Evolutionary conservation across 2,329 filamentous ascomycete genomes (phyloP).

Genomic region (Aureobasidium sp.): DNA sequence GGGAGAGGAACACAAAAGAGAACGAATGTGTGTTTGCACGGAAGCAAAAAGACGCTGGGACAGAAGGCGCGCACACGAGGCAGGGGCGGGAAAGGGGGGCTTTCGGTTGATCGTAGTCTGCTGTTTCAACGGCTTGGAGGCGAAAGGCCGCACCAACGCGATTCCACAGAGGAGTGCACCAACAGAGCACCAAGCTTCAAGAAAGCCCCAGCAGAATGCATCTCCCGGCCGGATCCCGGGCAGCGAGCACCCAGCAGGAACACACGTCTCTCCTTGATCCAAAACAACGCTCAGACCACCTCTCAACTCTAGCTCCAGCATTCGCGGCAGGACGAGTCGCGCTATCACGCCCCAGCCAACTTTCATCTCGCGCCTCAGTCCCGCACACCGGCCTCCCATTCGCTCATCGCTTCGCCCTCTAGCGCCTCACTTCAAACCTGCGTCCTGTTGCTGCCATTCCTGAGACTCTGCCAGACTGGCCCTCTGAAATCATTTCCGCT

Average conservation of each 20-base stretch:
- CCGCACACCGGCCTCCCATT: neutral
- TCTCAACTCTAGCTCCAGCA: neutral
- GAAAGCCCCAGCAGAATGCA: neutral
- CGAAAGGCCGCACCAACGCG: slow-evolving; percentile 8
- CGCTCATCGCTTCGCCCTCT: neutral
- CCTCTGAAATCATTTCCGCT: neutral
- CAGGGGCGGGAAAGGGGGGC: slow-evolving; percentile 14
- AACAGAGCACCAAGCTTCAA: neutral
- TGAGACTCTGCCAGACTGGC: neutral
- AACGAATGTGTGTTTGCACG: slow-evolving; percentile 1
- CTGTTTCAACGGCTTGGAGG: slow-evolving; percentile 14
- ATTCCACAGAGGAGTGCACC: neutral
- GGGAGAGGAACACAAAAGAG: slow-evolving; percentile 4
- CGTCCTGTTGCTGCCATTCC: slow-evolving; percentile 10
- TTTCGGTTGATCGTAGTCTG: slow-evolving; percentile 12
- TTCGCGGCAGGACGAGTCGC: slow-evolving; percentile 12
- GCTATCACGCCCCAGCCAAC: slow-evolving; percentile 14
- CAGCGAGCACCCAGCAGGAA: neutral
- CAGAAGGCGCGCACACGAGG: slow-evolving; percentile 14
- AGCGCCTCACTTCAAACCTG: slow-evolving; percentile 8
- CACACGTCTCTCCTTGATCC: neutral
- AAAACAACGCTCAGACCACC: slow-evolving; percentile 7
- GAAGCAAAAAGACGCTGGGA: slow-evolving; percentile 11
- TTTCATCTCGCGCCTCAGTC: slow-evolving; percentile 12
- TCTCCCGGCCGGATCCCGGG: slow-evolving; percentile 5